Base-by-base conservation (phyloP, 495 filamentous ascomycete genomes). In the Penicillium salamii region DNA sequence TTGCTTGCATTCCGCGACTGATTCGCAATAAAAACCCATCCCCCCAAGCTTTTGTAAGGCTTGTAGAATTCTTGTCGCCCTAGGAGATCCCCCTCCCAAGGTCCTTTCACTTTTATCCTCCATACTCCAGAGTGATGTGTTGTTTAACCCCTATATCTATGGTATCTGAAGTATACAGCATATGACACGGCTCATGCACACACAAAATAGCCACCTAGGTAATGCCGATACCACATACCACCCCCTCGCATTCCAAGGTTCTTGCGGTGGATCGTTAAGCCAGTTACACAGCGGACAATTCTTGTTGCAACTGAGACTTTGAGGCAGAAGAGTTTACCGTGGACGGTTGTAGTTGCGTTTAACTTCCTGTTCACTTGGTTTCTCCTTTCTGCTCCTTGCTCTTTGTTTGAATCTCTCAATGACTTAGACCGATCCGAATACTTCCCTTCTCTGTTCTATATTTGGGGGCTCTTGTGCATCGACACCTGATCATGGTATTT, bases 211-310 rank as follows among this genome's bases (percentile, higher is more conserved):
- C 19, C 23, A 23, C 9, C 19, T 21, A 13, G 9, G 8, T 3
- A 7, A 19, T 13, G 19, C n/a, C 17, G 3, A 19, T 13, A 11
- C n/a, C 17, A 19, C 23, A 26, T 26, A 26, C 23, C 23, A 37
- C 39, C 20, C 13, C 13, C 31, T 26, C 49, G 53, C 56, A 41
- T 38, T 44, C 54, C 28, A 9, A n/a, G n/a, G n/a, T n/a, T n/a
- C n/a, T n/a, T 8, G 8, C 23, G 23, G 23, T 26, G 23, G 23
- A 26, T 26, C 23, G 3, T 26, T 26, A 26, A 26, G 8, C 23
- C 31, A 52, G 56, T 57, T 59, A 59, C 56, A 62, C 53, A 26
- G 42, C 38, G 18, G 36, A 29, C 52, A 24, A 52, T 62, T 53
- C 19, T 15, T 39, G 49, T 59, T 18, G 31, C 23, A 45, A 57